Percentiles rank a stretch among this genome's conserved stretches.
Conservation (phyloP, 179 eudicot species). For the Camellia oleifera region DNA sequence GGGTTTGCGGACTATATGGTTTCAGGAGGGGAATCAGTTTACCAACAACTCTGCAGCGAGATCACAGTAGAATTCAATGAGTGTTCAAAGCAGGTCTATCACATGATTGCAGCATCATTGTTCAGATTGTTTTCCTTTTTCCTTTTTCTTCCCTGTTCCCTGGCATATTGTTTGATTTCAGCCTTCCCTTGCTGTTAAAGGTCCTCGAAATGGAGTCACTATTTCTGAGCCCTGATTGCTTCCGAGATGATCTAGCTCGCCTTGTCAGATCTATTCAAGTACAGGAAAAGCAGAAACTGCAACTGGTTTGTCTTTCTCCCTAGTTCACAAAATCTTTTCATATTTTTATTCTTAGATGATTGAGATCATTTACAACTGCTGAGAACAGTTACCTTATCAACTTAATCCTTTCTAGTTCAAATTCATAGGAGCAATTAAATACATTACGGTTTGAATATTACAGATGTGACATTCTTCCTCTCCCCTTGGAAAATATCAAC, state of each 20-base stretch:
- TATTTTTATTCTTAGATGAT: background rate
- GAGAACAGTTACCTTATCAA: slow-evolving; percentile 6
- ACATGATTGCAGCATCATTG: slow-evolving; percentile 8
- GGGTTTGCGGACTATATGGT: slow-evolving; percentile 79
- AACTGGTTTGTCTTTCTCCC: slow-evolving; percentile 52
- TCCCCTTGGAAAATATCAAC: no score
- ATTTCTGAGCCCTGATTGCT: slow-evolving; percentile 65
- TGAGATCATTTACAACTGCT: background rate
- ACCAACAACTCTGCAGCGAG: slow-evolving; percentile 84
- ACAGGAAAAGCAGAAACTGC: slow-evolving; percentile 80
- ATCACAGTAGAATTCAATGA: slow-evolving; percentile 78
- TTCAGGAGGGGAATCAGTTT: slow-evolving; percentile 70
- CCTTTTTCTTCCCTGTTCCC: background rate
- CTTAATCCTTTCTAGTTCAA: background rate
- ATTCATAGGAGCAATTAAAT: background rate
- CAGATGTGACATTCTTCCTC: background rate
- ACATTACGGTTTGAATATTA: background rate
- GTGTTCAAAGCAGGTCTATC: slow-evolving; percentile 80
- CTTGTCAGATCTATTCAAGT: slow-evolving; percentile 71
- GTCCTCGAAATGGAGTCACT: slow-evolving; percentile 74
- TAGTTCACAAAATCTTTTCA: background rate
- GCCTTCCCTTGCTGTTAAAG: slow-evolving; percentile 31
- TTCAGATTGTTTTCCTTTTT: background rate
- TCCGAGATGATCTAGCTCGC: slow-evolving; percentile 72
- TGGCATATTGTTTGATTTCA: background rate